phyloP scores from a whole-genome alignment of 139 green algal species.

The Zygnema cylindricum region DNA sequence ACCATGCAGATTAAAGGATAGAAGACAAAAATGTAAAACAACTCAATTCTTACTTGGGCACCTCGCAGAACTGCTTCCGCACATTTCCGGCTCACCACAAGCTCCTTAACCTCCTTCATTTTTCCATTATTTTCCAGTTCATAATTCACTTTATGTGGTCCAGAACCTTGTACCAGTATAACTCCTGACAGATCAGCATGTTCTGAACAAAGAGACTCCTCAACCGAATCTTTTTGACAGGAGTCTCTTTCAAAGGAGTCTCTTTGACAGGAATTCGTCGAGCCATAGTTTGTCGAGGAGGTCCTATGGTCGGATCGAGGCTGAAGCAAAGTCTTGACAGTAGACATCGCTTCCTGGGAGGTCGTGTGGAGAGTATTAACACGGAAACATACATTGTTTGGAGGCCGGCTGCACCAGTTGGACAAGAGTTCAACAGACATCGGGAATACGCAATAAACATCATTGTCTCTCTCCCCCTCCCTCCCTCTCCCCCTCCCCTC shows the following conservation, averaged over 20 bases:
- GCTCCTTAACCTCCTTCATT: slow-evolving; percentile 45
- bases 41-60: slow-evolving; percentile 70
- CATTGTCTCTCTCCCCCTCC: no score
- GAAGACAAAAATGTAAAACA: neutral
- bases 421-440: no score
- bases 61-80: slow-evolving; percentile 85
- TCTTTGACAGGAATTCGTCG: neutral
- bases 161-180: slow-evolving; percentile 42
- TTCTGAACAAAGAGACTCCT: slow-evolving; percentile 2
- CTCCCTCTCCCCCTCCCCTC: no score
- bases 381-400: slow-evolving; percentile 19
- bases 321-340: neutral
- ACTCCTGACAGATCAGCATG: slow-evolving; percentile 38
- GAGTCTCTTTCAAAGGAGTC: neutral
- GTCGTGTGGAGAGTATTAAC: slow-evolving; percentile 39
- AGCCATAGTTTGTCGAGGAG: neutral
- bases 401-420: slow-evolving; percentile 19
- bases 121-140: neutral
- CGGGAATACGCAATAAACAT: no score
- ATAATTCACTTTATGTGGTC: slow-evolving; percentile 48
- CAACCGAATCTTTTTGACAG: neutral
- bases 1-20: neutral
- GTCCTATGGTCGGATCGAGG: neutral
- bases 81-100: slow-evolving; percentile 82
- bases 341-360: slow-evolving; percentile 23